Base-by-base conservation (phyloP, 148 eudicot species). In the Cornus controversa region DNA sequence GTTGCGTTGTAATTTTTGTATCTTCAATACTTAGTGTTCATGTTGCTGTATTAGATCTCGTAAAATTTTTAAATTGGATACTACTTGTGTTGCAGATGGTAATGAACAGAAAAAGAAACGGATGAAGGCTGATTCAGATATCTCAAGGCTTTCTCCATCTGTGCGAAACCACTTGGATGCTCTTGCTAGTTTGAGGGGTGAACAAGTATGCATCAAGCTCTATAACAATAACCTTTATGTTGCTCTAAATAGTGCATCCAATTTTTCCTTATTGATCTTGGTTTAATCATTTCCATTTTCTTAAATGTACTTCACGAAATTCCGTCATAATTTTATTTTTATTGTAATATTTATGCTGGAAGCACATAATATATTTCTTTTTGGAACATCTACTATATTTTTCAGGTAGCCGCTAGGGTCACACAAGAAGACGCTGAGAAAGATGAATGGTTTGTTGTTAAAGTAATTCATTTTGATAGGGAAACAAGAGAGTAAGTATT, bases 161-260 rank as follows among this genome's bases (percentile, higher is more conserved):
- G 70, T 87, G 86, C 85, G 98, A 73, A 92, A 86, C 80, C 96
- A 93, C 72, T 90, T 89, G 80, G 99, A 96, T 76, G 78, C 75
- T 84, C 84, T 96, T 58, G n/a, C n/a, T n/a, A n/a, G n/a, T n/a
- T n/a, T n/a, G n/a, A 96, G 91, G 91, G 98, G 98, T 50, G 99
- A 96, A 88, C 98, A 96, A 83, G 99, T 96, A 89, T 25, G 78
- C 36, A 18, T 72, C 25, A 8, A 64, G 50, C 77, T 74, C 75
- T 36, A 60, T 72, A 20, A 58, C 58, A 16, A 24, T 50, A 20
- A 22, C 54, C 24, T 26, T 23, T 8, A 1, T 36, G 34, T 20
- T 25, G 7, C 26, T 74, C 23, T 74, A 22, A 53, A 26, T 40
- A 36, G 34, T 11, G 72, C 29, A 25, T 79, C 27, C 28, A 36